Conservation (phyloP, 108 stramenopile genomes). For the Nitzschia sp. region DNA sequence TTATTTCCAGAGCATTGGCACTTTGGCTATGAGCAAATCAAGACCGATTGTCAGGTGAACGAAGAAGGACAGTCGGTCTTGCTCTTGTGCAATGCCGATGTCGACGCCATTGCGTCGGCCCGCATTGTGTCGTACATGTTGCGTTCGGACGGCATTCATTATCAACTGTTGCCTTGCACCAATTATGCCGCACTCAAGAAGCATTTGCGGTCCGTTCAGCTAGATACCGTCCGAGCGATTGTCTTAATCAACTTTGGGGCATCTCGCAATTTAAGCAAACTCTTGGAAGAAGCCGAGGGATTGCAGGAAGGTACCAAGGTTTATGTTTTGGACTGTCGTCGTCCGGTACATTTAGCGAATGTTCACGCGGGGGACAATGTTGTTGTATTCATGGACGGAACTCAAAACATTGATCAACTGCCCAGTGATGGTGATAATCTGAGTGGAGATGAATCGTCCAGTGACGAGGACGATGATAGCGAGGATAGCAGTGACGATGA, state of each 20-base stretch:
- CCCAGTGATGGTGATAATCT: constrained; percentile 86
- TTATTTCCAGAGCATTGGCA: constrained; percentile 77
- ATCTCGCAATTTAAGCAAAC: constrained; percentile 55
- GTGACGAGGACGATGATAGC: constrained; percentile 39
- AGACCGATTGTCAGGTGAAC: constrained; percentile 60
- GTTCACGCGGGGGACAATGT: constrained; percentile 64
- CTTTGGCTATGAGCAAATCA: constrained; percentile 76
- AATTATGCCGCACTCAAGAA: constrained; percentile 25
- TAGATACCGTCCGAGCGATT: constrained; percentile 51
- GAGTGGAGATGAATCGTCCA: constrained; percentile 61
- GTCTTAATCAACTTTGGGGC: constrained; percentile 80
- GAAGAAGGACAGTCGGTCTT: constrained; percentile 43
- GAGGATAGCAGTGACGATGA: constrained; percentile 41
- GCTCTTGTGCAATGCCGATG: constrained; percentile 69
- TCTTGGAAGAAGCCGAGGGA: constrained; percentile 35
- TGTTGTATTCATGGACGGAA: constrained; percentile 72
- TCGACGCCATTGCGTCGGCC: constrained; percentile 76
- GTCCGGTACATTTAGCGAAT: constrained; percentile 83
- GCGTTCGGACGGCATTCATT: constrained; percentile 70
- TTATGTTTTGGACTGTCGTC: constrained; percentile 80
- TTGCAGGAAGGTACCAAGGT: constrained; percentile 24
- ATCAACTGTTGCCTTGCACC: constrained; percentile 70
- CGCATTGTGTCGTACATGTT: constrained; percentile 78
- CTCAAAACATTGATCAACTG: constrained; percentile 52
- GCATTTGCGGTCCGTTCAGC: constrained; percentile 2